Evolutionary conservation across 2,329 filamentous ascomycete genomes (phyloP), one percentile per base, ranked within the genome.

Genomic region (Alternaria conjuncta): DNA sequence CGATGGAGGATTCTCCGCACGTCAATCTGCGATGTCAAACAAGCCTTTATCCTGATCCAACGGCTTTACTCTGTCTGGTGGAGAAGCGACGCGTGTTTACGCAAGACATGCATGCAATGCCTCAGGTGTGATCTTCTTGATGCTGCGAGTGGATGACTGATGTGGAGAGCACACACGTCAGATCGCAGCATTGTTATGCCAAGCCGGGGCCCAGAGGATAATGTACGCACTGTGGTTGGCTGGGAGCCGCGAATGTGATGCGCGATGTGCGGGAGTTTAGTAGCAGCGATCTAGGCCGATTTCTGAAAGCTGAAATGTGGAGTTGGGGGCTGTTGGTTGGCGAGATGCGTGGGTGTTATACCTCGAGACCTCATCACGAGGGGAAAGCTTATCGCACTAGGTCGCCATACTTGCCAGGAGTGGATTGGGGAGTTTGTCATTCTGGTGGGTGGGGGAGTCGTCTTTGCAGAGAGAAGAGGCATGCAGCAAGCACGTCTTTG

Each of bases 91-190:
- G 49, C 49, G 20, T 53, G 28, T 41, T 36, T 53, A 53, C 49
- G 49, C 49, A 53, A 53, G 13, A 23, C 30, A 15, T 53, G 30
- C 49, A 53, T 53, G 49, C 49, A 53, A 53, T 41, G 28, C 49
- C 49, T 53, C 28, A 41, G 49, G 30, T 23, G 49, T 41, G 28
- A 41, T 53, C 49, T 41, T 41, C 15, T 41, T 53, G 49, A 53
- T 30, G 30, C 49, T 25, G 49, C 30, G 18, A 53, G 28, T 53
- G 30, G 49, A 23, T 53, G 30, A 41, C 28, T 53, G 45, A 41
- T 57, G 57, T 45, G 47, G 49, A 51, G 49, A 57, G 55, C 26
- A 57, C 55, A 49, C 45, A 57, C 55, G 55, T 57, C 55, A 57
- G 55, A 57, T 50, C 18, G 44, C 44, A 32, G 59, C 45, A 50